phyloP scores from a whole-genome alignment of 2,329 filamentous ascomycete genomes.

The Arthrobotrys sphaeroides region DNA sequence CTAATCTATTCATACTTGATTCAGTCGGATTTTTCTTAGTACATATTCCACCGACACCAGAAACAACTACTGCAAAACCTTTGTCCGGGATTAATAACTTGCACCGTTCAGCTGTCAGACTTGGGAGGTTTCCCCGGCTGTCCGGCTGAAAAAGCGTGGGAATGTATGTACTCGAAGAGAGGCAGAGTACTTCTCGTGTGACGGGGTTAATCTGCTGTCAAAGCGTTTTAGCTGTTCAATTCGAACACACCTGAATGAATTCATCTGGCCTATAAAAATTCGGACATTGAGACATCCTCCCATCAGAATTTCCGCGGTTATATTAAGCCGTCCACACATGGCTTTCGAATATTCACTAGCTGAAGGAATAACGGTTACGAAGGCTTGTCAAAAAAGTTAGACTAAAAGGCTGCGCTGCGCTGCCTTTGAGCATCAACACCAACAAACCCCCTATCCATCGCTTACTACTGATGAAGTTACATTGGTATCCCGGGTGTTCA shows the following conservation, averaged over 20 bases:
- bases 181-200: not conserved
- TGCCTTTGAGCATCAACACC: too few relatives aligned
- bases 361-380: too few relatives aligned
- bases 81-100: not conserved
- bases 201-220: not conserved
- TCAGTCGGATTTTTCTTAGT: not conserved
- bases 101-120: not conserved
- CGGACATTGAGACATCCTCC: not conserved
- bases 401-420: too few relatives aligned
- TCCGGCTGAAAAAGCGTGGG: not conserved
- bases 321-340: not conserved
- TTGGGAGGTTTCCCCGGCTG: not conserved
- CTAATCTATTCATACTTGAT: not conserved
- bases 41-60: not conserved
- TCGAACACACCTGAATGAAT: not conserved
- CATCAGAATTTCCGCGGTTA: not conserved
- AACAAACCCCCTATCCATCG: too few relatives aligned
- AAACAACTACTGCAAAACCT: not conserved
- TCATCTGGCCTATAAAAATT: not conserved
- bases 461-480: too few relatives aligned
- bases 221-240: slow-evolving; percentile 1
- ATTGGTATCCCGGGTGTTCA: too few relatives aligned
- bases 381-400: too few relatives aligned
- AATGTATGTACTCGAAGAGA: not conserved
- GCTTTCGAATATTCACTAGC: not conserved